Evolutionary conservation across 257 asterid species (phyloP).

Genomic region (Cruciata laevipes): DNA sequence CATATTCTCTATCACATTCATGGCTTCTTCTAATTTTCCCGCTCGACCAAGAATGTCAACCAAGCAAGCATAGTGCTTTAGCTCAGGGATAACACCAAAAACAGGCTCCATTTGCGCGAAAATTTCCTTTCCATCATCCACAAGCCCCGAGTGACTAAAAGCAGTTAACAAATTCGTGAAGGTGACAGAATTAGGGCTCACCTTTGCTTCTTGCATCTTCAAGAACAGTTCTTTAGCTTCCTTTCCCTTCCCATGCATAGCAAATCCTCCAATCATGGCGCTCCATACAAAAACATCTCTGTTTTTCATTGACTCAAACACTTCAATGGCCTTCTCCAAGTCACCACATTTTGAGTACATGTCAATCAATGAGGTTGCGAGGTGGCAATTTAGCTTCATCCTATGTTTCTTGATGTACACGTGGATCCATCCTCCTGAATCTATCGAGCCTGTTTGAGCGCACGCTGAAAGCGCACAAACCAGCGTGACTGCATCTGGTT

Average conservation of each 20-base stretch:
- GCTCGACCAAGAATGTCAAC: conserved; percentile 85
- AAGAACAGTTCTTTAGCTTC: conserved; percentile 54
- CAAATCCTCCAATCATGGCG: conserved; percentile 75
- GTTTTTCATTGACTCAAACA: conserved; percentile 38
- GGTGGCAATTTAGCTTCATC: conserved; percentile 46
- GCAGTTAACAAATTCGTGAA: conserved; percentile 64
- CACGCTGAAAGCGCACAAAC: conserved; percentile 72
- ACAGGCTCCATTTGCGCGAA: conserved; percentile 48
- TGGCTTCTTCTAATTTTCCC: conserved; percentile 54
- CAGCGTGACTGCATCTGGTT: conserved; percentile 67
- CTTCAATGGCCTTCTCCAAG: conserved; percentile 60
- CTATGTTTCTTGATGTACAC: conserved; percentile 55
- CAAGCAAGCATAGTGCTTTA: conserved; percentile 72
- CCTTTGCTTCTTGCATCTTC: conserved; percentile 54
- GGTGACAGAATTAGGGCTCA: conserved; percentile 59
- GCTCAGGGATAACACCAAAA: conserved; percentile 39
- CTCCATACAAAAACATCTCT: conserved; percentile 76
- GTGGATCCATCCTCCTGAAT: conserved; percentile 73
- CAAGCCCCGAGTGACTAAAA: conserved; percentile 76
- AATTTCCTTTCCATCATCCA: conserved; percentile 46
- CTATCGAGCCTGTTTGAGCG: conserved; percentile 68
- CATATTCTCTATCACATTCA: conserved; percentile 48
- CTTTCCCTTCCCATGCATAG: conserved; percentile 66
- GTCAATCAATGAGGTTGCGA: conserved; percentile 58
- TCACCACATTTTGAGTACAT: conserved; percentile 84